phyloP scores from a whole-genome alignment of 2,329 filamentous ascomycete genomes.

The Calonectria montana region DNA sequence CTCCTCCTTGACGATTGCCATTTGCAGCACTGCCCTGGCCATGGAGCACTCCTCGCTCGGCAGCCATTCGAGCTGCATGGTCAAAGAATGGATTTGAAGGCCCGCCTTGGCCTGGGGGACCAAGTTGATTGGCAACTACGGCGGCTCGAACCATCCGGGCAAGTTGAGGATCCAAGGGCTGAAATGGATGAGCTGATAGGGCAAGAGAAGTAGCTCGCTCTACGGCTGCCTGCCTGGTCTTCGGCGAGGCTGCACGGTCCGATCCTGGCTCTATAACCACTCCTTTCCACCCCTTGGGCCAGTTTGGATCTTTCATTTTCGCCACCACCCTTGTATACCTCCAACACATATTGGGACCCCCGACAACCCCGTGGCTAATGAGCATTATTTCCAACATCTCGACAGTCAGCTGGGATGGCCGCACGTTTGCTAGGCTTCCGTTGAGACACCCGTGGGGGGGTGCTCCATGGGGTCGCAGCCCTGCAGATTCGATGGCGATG shows the following conservation, averaged over 20 bases:
- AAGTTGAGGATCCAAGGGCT: not conserved
- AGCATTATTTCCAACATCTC: not conserved
- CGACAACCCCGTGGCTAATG: not conserved
- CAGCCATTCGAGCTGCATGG: too few species aligned
- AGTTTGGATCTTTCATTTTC: not conserved
- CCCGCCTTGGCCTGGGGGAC: not conserved
- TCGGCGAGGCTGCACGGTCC: not conserved
- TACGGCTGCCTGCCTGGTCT: not conserved
- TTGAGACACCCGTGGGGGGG: slow-evolving; percentile 10
- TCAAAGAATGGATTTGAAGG: not conserved
- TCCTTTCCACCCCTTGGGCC: not conserved
- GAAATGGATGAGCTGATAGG: not conserved
- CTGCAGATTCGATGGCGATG: not conserved
- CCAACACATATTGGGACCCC: not conserved
- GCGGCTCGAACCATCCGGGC: not conserved
- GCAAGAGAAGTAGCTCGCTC: not conserved
- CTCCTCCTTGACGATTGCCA: too few species aligned
- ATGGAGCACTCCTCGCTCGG: not conserved
- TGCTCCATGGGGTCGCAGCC: not conserved
- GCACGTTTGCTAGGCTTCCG: not conserved
- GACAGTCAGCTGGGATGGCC: not conserved
- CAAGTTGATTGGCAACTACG: not conserved
- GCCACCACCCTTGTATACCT: not conserved
- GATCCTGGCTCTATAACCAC: not conserved
- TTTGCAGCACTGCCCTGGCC: not conserved